These are phyloP conservation scores for Lactarius psammicola DNA, from an alignment of 768 basidiomycete species.

Conservation along the genomic window DNA sequence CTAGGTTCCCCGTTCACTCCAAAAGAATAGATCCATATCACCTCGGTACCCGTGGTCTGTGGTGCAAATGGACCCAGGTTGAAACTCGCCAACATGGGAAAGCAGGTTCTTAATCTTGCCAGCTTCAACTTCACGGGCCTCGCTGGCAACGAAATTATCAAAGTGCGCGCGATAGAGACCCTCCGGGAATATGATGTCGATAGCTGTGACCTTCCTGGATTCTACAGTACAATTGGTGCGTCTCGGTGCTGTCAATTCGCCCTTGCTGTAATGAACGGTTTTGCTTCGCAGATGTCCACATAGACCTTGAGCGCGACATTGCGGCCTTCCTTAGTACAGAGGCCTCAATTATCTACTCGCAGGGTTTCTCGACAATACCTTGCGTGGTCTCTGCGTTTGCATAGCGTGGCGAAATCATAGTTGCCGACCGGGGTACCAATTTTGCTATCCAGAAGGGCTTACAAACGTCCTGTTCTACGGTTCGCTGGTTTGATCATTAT, in stretches of 20 bases:
- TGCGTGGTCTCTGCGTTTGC: conserved; percentile 97
- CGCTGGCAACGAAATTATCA: conserved; percentile 83
- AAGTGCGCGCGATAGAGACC: conserved; percentile 79
- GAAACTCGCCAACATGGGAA: conserved; percentile 66
- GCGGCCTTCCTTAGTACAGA: conserved; percentile 90
- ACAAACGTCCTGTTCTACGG: conserved; percentile 85
- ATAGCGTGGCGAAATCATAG: conserved; percentile 96
- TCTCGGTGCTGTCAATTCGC: conserved; percentile 19
- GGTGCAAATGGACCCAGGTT: conserved; percentile 85
- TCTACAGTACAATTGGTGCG: conserved; percentile 94
- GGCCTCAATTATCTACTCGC: conserved; percentile 87
- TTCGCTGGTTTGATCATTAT: conserved; percentile 97
- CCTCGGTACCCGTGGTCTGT: conserved; percentile 68
- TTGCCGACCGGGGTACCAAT: conserved; percentile 96
- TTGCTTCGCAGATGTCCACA: conserved; percentile 75
- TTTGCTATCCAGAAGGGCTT: conserved; percentile 96
- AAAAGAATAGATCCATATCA: conserved; percentile 66
- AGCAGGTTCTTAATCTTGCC: conserved; percentile 80
- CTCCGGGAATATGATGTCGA: conserved; percentile 89
- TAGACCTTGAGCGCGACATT: conserved; percentile 83
- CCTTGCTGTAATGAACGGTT: not conserved
- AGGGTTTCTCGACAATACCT: conserved; percentile 87
- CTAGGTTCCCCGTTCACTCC: conserved; percentile 62
- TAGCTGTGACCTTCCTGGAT: conserved; percentile 93
- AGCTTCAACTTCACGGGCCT: conserved; percentile 92